Conservation (phyloP, 176 grass and related monocot genomes). For the Paspalum vaginatum region DNA sequence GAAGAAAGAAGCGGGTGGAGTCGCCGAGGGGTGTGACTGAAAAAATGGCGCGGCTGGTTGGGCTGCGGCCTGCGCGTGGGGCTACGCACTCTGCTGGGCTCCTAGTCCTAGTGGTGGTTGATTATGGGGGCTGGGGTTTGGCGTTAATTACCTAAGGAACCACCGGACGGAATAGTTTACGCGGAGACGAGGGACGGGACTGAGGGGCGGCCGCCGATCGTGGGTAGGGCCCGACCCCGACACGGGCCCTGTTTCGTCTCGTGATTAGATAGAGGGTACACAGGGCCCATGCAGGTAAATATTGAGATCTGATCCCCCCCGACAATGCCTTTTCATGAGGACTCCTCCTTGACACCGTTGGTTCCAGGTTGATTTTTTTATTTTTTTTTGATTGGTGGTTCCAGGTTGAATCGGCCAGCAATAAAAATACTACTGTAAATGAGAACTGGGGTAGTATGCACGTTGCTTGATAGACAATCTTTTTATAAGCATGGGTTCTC, state of each 20-base stretch:
- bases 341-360: too few relatives aligned
- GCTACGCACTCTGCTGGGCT: not conserved
- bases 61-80: not conserved
- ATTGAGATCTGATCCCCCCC: too few relatives aligned
- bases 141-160: constrained; percentile 72
- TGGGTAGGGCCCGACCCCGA: constrained; percentile 18
- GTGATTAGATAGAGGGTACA: not conserved
- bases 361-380: too few relatives aligned
- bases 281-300: not conserved
- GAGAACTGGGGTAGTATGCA: too few relatives aligned
- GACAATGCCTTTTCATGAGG: too few relatives aligned
- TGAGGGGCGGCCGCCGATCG: constrained; percentile 24
- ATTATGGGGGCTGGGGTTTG: constrained; percentile 26
- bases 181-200: not conserved
- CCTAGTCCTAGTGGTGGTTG: not conserved
- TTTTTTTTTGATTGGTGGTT: too few relatives aligned
- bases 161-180: constrained; percentile 13
- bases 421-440: too few relatives aligned
- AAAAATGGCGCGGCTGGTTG: constrained; percentile 25
- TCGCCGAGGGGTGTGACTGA: constrained; percentile 41
- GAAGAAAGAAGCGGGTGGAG: not conserved
- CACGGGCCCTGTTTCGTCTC: not conserved
- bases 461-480: too few relatives aligned
- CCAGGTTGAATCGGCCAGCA: too few relatives aligned
- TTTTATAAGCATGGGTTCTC: too few relatives aligned